Conservation (phyloP, 306 rosid genomes). For the Dryas octopetala region DNA sequence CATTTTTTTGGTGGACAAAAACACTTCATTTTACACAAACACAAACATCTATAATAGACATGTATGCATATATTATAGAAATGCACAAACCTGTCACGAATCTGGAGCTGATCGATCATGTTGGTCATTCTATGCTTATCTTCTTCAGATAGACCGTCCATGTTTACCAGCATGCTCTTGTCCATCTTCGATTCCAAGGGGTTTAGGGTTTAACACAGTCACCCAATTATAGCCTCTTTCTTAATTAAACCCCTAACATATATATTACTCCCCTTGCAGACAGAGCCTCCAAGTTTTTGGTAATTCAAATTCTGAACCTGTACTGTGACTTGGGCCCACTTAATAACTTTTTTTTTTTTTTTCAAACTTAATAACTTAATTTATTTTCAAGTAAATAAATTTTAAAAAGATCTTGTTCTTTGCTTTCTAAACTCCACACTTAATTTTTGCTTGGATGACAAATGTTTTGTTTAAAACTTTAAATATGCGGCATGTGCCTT, state of each 20-base stretch:
- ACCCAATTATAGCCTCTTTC: neutral
- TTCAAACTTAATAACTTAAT: too few species aligned
- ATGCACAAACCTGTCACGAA: slow-evolving; percentile 64
- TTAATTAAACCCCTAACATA: slow-evolving; percentile 40
- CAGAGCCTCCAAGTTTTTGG: neutral
- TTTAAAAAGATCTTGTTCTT: too few species aligned
- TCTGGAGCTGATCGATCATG: slow-evolving; percentile 58
- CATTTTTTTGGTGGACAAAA: neutral
- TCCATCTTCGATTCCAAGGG: slow-evolving; percentile 46
- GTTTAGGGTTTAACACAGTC: slow-evolving; percentile 37
- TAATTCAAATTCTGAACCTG: neutral
- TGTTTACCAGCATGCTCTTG: slow-evolving; percentile 45
- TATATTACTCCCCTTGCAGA: neutral
- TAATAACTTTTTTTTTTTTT: neutral
- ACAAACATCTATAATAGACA: neutral
- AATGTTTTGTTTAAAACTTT: too few species aligned
- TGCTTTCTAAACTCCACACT: too few species aligned
- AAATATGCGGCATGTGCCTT: too few species aligned
- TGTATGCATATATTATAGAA: neutral
- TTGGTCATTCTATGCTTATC: slow-evolving; percentile 59
- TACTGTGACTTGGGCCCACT: neutral
- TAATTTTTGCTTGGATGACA: too few species aligned
- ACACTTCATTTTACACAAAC: neutral
- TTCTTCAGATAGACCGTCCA: slow-evolving; percentile 56
- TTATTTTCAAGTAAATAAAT: too few species aligned